A percentile compares a stretch with the other conserved stretches of the same genome.
These are phyloP conservation scores for Copromyces sp. DNA, from an alignment of 495 filamentous ascomycete species.

Conservation along the genomic window DNA sequence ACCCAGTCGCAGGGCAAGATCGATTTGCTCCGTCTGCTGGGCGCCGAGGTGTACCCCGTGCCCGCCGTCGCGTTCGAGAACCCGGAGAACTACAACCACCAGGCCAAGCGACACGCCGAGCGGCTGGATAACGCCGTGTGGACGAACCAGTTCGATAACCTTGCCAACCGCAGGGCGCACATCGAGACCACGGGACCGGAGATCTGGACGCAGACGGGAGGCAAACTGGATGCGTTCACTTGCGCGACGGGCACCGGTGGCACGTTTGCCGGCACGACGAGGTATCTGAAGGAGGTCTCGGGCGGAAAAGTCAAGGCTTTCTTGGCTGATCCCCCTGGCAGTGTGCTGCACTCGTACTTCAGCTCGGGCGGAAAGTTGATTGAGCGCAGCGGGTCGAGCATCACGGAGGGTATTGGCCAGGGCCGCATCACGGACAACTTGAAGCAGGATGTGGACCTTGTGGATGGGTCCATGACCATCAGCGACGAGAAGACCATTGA, in stretches of 20 bases:
- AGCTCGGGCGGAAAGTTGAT: slow-evolving; percentile 68
- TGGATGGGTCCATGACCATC: slow-evolving; percentile 82
- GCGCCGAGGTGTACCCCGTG: slow-evolving; percentile 97
- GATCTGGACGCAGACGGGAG: slow-evolving; percentile 88
- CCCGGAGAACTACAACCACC: slow-evolving; percentile 95
- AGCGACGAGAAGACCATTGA: slow-evolving; percentile 88
- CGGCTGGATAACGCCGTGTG: slow-evolving; percentile 81
- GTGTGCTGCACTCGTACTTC: slow-evolving; percentile 87
- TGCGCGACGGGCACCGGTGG: slow-evolving; percentile 91
- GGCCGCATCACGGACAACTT: slow-evolving; percentile 95
- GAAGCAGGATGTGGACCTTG: slow-evolving; percentile 66
- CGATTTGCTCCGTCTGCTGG: slow-evolving; percentile 80
- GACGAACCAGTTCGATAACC: slow-evolving; percentile 99
- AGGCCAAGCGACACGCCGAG: slow-evolving; percentile 83
- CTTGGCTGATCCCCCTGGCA: slow-evolving; percentile 88
- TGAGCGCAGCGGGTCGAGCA: slow-evolving; percentile 77
- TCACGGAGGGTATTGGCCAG: slow-evolving; percentile 97
- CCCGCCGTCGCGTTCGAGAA: slow-evolving; percentile 95
- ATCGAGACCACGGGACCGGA: slow-evolving; percentile 96
- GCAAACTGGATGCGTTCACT: slow-evolving; percentile 86
- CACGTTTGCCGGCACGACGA: slow-evolving; percentile 80
- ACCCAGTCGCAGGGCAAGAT: slow-evolving; percentile 98
- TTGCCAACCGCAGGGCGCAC: slow-evolving; percentile 85
- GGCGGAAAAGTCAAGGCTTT: slow-evolving; percentile 75
- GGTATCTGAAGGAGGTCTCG: slow-evolving; percentile 79